Base-by-base conservation (phyloP, 2,329 filamentous ascomycete genomes). In the Penicillium decumbens region DNA sequence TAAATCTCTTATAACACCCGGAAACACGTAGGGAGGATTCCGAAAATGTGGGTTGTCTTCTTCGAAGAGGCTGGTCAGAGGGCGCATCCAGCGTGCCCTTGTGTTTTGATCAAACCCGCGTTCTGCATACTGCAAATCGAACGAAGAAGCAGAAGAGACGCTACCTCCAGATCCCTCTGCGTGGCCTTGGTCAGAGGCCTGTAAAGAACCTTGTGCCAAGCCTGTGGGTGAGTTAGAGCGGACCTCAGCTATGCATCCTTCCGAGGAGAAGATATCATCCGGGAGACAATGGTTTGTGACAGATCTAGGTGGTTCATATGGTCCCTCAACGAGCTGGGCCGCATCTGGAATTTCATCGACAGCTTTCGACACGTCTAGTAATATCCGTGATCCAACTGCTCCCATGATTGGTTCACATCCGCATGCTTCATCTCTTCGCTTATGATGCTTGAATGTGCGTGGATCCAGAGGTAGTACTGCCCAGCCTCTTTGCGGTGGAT, bases 401-500 rank as follows among this genome's bases (percentile, higher is more conserved):
- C 50, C 41, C 15, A 57, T 47, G 18, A 52, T 45, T 32, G 66
- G 65, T 30, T 53, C 44, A 28, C 70, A 69, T 41, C 73, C 73
- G 53, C 70, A 75, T 6, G 73, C 74, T 18, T 73, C 65, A 51
- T 67, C 58, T 39, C 65, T 65, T 4, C 62, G 63, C 10, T 59
- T 53, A 43, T 66, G 62, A 6, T 59, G 53, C 43, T 69, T 70
- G 49, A 76, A 76, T 33, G 60, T 63, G 23, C 66, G 65, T n/a
- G 73, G 71, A 51, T 76, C 72, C 25, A 77, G 59, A 12, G 74
- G 72, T 40, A 76, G 58, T 40, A 76, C 72, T 39, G 65, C 63
- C 75, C 75, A 77, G n/a, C 75, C 74, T 39, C 67, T 49, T 33
- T 60, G 43, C 2, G 44, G 54, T 27, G 37, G 47, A n/a, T 49